phyloP scores from a whole-genome alignment of 495 filamentous ascomycete genomes.

The Penicillium egyptiacum region DNA sequence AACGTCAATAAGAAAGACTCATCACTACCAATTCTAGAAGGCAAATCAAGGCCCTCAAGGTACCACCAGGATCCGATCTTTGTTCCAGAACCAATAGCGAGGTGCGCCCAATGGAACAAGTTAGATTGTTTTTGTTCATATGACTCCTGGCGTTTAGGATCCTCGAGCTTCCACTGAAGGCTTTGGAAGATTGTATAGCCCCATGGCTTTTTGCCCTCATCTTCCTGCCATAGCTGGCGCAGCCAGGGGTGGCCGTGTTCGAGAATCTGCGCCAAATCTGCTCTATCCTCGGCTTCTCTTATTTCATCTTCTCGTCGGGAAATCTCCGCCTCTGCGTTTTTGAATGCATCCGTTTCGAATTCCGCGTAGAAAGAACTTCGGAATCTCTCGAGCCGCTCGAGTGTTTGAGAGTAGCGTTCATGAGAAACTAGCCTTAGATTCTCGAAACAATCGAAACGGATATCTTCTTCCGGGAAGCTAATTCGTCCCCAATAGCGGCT shows the following conservation, averaged over 20 bases:
- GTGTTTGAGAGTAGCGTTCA: not conserved
- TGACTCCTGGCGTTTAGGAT: constrained; percentile 3
- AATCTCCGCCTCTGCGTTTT: not conserved
- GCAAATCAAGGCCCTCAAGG: constrained; percentile 3
- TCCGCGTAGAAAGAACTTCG: constrained; percentile 1
- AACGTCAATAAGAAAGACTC: constrained; percentile 1
- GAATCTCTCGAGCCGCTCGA: not conserved
- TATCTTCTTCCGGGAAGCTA: not conserved
- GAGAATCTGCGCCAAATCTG: not conserved
- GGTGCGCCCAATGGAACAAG: not conserved
- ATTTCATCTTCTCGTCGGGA: not conserved
- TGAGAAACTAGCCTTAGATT: not conserved
- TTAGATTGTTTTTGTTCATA: constrained; percentile 5
- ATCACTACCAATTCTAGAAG: not conserved
- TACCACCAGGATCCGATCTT: not conserved
- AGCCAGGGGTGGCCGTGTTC: constrained; percentile 3
- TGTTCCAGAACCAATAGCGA: not conserved
- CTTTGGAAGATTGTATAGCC: constrained; percentile 7
- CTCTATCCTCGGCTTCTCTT: not conserved
- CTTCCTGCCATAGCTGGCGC: constrained; percentile 7
- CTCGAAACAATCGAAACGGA: not conserved
- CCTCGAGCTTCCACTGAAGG: constrained; percentile 3
- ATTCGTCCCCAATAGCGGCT: constrained; percentile 5
- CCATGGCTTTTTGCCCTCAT: constrained; percentile 1
- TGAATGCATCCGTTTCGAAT: constrained; percentile 3